phyloP scores from a whole-genome alignment of 345 rosid genomes.

The Aquilaria malaccensis region DNA sequence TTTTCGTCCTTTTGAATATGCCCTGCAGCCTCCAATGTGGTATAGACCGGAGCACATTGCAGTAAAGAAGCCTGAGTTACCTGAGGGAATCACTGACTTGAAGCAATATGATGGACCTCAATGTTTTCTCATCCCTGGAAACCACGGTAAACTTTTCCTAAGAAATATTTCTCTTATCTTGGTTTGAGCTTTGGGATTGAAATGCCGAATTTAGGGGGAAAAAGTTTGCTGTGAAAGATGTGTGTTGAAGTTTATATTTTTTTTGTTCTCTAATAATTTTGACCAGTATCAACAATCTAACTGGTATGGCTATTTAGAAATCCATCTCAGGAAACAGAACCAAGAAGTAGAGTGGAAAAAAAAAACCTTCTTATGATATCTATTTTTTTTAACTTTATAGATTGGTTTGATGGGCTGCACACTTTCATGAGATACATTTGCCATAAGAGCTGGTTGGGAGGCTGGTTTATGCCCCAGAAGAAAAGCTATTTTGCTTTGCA shows the following conservation, averaged over 20 bases:
- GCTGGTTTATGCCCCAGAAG: constrained; percentile 99
- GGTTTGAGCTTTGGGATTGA: constrained; percentile 14
- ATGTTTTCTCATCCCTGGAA: constrained; percentile 93
- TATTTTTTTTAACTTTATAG: constrained; percentile 27
- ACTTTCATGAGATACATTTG: constrained; percentile 98
- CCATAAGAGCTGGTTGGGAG: constrained; percentile 99
- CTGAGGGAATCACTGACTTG: constrained; percentile 54
- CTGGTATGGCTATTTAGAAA: not conserved
- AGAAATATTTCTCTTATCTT: constrained; percentile 3
- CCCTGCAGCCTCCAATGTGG: constrained; percentile 90
- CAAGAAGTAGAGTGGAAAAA: no score
- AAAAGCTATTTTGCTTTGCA: constrained; percentile 97
- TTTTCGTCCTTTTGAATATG: constrained; percentile 92
- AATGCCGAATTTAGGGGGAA: constrained; percentile 8
- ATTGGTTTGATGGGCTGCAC: constrained; percentile 98
- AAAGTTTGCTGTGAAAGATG: not conserved
- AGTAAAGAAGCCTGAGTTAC: constrained; percentile 82
- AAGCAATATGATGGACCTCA: constrained; percentile 93
- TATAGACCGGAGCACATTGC: constrained; percentile 70
- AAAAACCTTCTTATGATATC: no score
- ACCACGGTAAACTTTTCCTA: constrained; percentile 51
- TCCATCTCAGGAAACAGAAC: not conserved
- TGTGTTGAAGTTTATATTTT: constrained; percentile 6
- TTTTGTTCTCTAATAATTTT: not conserved
- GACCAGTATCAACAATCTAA: not conserved